Base-by-base conservation (phyloP, 805 yeast genomes). In the Wickerhamiella kurtzmanii region DNA sequence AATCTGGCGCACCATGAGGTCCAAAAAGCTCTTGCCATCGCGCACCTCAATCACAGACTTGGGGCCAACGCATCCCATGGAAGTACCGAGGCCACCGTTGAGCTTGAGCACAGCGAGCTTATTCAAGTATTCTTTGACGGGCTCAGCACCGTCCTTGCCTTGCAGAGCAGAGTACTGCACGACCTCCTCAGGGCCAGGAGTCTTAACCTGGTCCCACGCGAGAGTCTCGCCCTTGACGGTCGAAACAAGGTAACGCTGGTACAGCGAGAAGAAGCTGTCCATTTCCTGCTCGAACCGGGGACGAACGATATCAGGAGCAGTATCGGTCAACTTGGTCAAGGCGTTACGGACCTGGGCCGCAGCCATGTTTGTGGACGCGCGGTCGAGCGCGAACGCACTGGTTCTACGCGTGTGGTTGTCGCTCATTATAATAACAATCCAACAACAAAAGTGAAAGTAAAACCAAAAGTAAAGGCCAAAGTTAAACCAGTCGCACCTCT, bases 51-150 rank as follows among this genome's bases (percentile, higher is more conserved):
- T 92, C 55, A 92, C 94, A 22, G 95, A 84, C 68, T 88, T 88
- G 54, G 98, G 98, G 49, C 98, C 98, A 52, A 92, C 96, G 71
- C 98, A 92, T 49, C 98, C 98, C 98, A 92, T 92, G 8, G 97
- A 89, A 18, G 98, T 92, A 63, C 98, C 98, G 57, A 92, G 74
- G 39, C 98, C 98, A 73, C 98, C 98, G 64, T 92, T 92, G 64
- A 92, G 76, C 71, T 92, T 92, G 66, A 92, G 74, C 38, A 92
- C 98, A 6, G 96, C 97, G 64, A 92, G 75, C 66, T 88, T 88
- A 56, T 78, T 67, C 60, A 92, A 73, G 64, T 77, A 73, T 50
- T 68, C 65, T 41, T 65, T 54, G 49, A 64, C 69, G 19, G 65
- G 60, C 35, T 52, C 51, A 15, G 8, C 22, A 6, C 25, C 25